Evolutionary conservation across 352 stramenopile genomes (phyloP).

Genomic region (Globisporangium barbulae): DNA sequence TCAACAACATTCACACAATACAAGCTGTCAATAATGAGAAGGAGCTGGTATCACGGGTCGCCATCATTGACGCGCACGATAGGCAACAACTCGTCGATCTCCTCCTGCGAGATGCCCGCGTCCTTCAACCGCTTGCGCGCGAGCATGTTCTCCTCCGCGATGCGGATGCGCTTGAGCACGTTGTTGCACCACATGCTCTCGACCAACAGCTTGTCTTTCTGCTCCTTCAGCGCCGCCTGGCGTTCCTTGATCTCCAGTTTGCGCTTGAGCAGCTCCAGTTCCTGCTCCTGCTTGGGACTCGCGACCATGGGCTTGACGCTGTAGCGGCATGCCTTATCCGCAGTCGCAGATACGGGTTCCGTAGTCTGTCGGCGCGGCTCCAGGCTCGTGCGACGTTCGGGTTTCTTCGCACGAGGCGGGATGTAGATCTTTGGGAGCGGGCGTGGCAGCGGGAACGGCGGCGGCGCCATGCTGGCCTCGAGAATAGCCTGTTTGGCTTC

Average conservation of each 20-base stretch:
- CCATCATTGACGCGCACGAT: background rate
- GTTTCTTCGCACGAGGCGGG: background rate
- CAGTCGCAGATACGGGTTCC: background rate
- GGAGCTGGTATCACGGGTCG: too few species aligned
- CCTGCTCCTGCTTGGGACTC: background rate
- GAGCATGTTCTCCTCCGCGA: constrained; percentile 24
- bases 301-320: background rate
- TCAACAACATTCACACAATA: too few species aligned
- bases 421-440: background rate
- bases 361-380: background rate
- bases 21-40: too few species aligned
- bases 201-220: background rate
- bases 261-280: constrained; percentile 1
- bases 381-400: background rate
- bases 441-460: background rate
- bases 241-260: background rate
- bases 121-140: constrained; percentile 44
- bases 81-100: constrained; percentile 21
- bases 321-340: too few species aligned
- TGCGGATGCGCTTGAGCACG: constrained; percentile 12
- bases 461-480: background rate
- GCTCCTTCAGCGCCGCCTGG: constrained; percentile 1
- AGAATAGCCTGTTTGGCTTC: too few species aligned
- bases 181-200: background rate
- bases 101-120: constrained; percentile 20